Evolutionary conservation across 495 filamentous ascomycete genomes (phyloP).

Genomic region (Penicillium bovifimosum): DNA sequence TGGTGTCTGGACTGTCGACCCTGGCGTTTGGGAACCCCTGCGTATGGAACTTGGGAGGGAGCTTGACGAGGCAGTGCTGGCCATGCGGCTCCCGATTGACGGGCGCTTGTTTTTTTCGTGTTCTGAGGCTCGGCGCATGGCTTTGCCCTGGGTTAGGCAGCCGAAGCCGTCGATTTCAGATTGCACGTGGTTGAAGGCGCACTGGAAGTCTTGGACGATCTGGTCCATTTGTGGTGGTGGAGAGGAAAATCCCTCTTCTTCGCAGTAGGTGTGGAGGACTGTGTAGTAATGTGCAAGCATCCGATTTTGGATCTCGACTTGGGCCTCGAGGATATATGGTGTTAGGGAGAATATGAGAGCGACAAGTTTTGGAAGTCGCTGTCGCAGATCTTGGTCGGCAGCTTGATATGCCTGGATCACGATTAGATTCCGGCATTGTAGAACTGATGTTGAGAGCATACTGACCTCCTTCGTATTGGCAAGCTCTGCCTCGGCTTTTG

Average conservation of each 20-base stretch:
- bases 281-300: conserved; percentile 85
- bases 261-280: conserved; percentile 69
- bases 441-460: background rate
- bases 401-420: conserved; percentile 62
- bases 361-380: conserved; percentile 70
- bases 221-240: conserved; percentile 69
- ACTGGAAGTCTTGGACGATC: conserved; percentile 65
- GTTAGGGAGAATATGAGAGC: conserved; percentile 70
- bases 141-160: conserved; percentile 68
- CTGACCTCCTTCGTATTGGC: conserved; percentile 58
- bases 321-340: conserved; percentile 66
- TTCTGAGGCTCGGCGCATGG: conserved; percentile 58
- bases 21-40: conserved; percentile 18
- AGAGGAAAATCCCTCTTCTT: conserved; percentile 63
- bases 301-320: conserved; percentile 77
- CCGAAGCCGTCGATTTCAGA: conserved; percentile 67
- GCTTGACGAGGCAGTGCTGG: conserved; percentile 10
- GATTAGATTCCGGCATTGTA: background rate
- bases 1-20: conserved; percentile 14
- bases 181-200: conserved; percentile 58
- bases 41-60: conserved; percentile 5
- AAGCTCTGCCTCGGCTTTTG: conserved; percentile 75
- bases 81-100: conserved; percentile 17
- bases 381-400: conserved; percentile 75
- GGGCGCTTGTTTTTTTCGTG: conserved; percentile 32